Evolutionary conservation across 2,329 filamentous ascomycete species (phyloP).

Genomic region (Aspergillus neotritici): DNA sequence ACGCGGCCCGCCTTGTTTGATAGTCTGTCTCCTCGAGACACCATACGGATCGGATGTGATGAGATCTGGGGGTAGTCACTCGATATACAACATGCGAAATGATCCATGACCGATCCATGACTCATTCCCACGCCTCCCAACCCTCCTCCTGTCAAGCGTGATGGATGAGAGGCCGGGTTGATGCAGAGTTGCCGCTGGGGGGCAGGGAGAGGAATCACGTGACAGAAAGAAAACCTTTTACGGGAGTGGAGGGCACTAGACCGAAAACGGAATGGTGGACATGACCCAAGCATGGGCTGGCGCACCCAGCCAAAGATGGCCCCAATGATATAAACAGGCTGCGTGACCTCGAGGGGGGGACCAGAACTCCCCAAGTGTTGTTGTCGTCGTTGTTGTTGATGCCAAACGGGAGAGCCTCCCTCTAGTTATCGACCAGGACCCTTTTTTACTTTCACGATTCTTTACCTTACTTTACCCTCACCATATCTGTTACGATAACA

Average conservation of each 20-base stretch:
- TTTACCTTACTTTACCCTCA: no score
- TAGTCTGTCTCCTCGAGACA: not conserved
- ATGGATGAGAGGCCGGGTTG: no score
- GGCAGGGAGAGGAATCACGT: constrained; percentile 20
- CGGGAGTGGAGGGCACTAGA: constrained; percentile 22
- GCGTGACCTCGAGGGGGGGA: constrained; percentile 37
- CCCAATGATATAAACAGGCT: constrained; percentile 46
- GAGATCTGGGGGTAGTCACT: not conserved
- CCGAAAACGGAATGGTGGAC: constrained; percentile 24
- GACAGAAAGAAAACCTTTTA: constrained; percentile 25
- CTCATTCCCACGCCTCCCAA: no score
- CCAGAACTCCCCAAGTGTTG: not conserved
- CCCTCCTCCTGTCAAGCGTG: no score
- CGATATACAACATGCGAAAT: no score
- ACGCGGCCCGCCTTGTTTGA: constrained; percentile 4
- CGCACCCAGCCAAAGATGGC: constrained; percentile 34
- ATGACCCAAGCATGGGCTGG: constrained; percentile 37
- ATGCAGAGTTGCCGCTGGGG: constrained; percentile 1
- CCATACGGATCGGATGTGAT: not conserved
- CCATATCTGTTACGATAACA: no score
- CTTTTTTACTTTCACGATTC: no score
- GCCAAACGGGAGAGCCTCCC: no score
- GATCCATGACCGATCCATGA: no score
- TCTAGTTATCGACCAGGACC: no score
- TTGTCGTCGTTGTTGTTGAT: constrained; percentile 7